phyloP scores from a whole-genome alignment of 176 grass and related monocot species.

The Oryza glaberrima region DNA sequence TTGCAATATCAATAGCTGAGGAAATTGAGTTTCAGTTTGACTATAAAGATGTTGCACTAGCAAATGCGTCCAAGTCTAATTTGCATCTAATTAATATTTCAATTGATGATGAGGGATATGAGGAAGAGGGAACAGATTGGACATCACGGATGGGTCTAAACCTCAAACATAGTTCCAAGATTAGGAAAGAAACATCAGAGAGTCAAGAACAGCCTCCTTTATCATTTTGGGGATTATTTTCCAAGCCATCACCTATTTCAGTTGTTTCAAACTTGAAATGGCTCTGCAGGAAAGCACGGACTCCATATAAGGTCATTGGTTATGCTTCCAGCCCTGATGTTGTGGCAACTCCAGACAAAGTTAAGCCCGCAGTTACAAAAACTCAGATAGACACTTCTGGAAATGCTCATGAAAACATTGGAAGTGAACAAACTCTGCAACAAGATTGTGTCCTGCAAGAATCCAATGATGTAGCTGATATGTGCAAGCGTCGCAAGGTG shows the following conservation, averaged over 20 bases:
- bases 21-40: conserved; percentile 76
- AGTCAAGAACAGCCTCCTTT: conserved; percentile 67
- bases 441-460: conserved; percentile 20
- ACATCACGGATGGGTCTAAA: conserved; percentile 88
- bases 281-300: conserved; percentile 81
- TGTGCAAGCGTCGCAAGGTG: conserved; percentile 8
- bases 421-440: conserved; percentile 11
- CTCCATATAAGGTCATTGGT: conserved; percentile 75
- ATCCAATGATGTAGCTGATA: conserved; percentile 19
- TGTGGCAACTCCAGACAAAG: conserved; percentile 38
- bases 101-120: conserved; percentile 88
- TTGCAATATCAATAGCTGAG: conserved; percentile 96
- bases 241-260: conserved; percentile 53
- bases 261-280: conserved; percentile 77
- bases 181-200: conserved; percentile 77
- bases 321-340: conserved; percentile 36
- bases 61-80: conserved; percentile 76
- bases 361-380: conserved; percentile 37
- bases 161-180: conserved; percentile 81
- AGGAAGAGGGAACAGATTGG: conserved; percentile 91
- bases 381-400: conserved; percentile 30
- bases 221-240: conserved; percentile 60
- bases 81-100: conserved; percentile 83
- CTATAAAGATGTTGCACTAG: conserved; percentile 73
- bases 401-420: conserved; percentile 37